phyloP scores from a whole-genome alignment of 805 yeast genomes.

The Myxozyma mucilagina region DNA sequence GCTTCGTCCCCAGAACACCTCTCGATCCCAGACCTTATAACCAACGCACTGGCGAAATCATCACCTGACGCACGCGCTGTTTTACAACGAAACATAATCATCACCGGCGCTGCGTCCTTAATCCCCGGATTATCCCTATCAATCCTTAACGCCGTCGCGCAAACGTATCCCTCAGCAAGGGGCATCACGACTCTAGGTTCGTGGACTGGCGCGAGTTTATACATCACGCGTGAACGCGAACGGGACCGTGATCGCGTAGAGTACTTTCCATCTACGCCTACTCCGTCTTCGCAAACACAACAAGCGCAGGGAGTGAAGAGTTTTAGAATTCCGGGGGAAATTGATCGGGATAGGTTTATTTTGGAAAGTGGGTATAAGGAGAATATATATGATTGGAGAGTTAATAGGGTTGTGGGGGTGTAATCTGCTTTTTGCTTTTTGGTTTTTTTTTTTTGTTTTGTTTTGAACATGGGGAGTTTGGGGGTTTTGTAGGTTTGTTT shows the following conservation, averaged over 20 bases:
- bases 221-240: slow-evolving; percentile 21
- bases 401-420: slow-evolving; percentile 30
- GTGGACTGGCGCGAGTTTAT: slow-evolving; percentile 30
- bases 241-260: neutral
- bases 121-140: slow-evolving; percentile 23
- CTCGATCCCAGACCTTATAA: slow-evolving; percentile 21
- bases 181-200: slow-evolving; percentile 24
- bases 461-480: too few relatives aligned
- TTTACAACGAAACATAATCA: slow-evolving; percentile 9
- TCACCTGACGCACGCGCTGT: slow-evolving; percentile 15
- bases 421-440: too few relatives aligned
- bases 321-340: slow-evolving; percentile 26
- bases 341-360: slow-evolving; percentile 24
- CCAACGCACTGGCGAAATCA: neutral
- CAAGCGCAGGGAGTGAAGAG: neutral
- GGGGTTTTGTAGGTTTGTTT: too few relatives aligned
- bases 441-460: too few relatives aligned
- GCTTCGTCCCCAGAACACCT: slow-evolving; percentile 3
- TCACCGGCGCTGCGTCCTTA: slow-evolving; percentile 14
- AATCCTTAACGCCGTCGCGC: slow-evolving; percentile 9
- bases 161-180: neutral
- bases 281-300: neutral
- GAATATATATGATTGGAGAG: slow-evolving; percentile 22
- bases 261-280: neutral
- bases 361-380: slow-evolving; percentile 9